Base-by-base conservation (phyloP, 192 early-diverging fungal genomes). In the Coemansia sp. region DNA sequence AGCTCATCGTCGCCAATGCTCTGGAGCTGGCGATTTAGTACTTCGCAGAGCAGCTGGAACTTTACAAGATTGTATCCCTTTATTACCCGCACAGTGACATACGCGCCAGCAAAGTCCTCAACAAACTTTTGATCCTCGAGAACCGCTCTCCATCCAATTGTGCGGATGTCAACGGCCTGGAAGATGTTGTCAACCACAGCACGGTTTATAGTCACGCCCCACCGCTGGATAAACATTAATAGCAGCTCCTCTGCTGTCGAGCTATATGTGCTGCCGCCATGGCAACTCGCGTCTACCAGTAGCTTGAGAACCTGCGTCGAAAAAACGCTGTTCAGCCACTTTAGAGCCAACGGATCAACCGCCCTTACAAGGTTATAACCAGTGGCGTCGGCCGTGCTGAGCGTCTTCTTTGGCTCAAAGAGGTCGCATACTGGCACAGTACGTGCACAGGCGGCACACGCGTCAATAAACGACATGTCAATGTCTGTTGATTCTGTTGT, bases 1-100 rank as follows among this genome's bases (percentile, higher is more conserved):
- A 97, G 87, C 76, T 98, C 95, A 56, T 94, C 90, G 74, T 98
- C 96, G 12, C 91, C 91, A 47, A 93, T 86, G 0, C 91, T 94
- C 58, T 90, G 74, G 11, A 98, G 68, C 71, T 90, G 76, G 36
- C 88, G 84, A 71, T 85, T 87, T 56, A 91, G 87, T 6, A 91
- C 67, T 65, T 96, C 94, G 51, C 88, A 87, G 16, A 95, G 66
- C 9, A 96, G 77, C 15, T 87, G 82, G 19, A 95, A 63, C 15
- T 57, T 55, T 22, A 66, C 55, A 58, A 82, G 41, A 11, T 71
- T 57, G 21, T 65, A 52, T n/a, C 36, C 10, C 57, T 71, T 62
- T 32, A 82, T 76, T n/a, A 52, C 58, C 10, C 74, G 66, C 8
- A 67, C 45, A 4, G 62, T 66, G 9, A 69, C 64, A 6, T 58